Evolutionary conservation across 2,329 filamentous ascomycete species (phyloP), one percentile per base, ranked within the genome.

Genomic region (Botrytis squamosa): DNA sequence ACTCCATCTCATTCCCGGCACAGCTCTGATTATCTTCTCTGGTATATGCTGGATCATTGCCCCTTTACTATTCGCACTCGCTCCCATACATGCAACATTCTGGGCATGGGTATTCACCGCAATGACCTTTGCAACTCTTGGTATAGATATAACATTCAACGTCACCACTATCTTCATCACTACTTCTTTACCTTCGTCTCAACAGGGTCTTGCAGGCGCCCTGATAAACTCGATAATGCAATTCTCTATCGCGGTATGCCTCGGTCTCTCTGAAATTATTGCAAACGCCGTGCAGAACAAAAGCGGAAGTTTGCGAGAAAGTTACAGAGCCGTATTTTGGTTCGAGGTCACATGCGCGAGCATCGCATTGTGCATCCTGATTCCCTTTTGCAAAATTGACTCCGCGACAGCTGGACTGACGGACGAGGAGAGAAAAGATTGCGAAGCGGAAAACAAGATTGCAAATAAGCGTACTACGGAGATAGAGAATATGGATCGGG

Each of bases 141-240:
- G 90, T 33, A 88, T 94, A 74, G 92, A 94, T 78, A 88, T 93
- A 69, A 88, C 88, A n/a, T 93, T 90, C 82, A 93, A 90, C 78
- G 87, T 94, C 4, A 88, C 88, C 36, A 93, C 91, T 78, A 86
- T 94, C 74, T 94, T 92, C 82, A 91, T 93, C 80, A 93, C 91
- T 0, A 93, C 91, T 0, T 87, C 86, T 29, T 83, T 93, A 76
- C 90, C 91, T 0, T 84, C 84, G 4, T 85, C 87, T 9, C 84
- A 88, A 55, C 92, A 94, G 79, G 91, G 91, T 0, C 84, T 93
- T 0, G 92, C 91, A 0, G 91, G 91, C 1, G 92, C 89, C 0
- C 80, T 93, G 60, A 89, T 92, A 79, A 93, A 91, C 80, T 69
- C 71, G 4, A 73, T 69, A 6, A 73, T 73, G 71, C 71, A 73